Conservation (phyloP, 2,329 filamentous ascomycete genomes). For the Microdochium nivale region DNA sequence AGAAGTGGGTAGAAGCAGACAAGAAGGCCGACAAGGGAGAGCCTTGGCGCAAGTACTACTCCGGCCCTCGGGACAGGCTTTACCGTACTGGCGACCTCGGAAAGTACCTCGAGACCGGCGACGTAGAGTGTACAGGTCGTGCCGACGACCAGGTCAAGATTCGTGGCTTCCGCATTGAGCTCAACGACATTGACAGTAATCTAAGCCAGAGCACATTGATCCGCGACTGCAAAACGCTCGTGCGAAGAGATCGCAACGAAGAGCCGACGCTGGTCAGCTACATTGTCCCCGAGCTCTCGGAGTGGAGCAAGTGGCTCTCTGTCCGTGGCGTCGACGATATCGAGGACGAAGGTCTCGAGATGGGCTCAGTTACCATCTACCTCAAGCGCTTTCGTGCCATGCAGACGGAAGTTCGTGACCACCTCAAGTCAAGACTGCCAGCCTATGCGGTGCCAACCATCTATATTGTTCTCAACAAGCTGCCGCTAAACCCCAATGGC, state of each 20-base stretch:
- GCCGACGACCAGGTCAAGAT: constrained; percentile 92
- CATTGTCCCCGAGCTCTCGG: constrained; percentile 70
- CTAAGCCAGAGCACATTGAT: constrained; percentile 67
- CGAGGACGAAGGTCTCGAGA: constrained; percentile 40
- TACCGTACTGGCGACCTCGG: constrained; percentile 88
- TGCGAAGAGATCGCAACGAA: constrained; percentile 76
- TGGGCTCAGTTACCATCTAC: constrained; percentile 32
- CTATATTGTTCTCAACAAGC: constrained; percentile 61
- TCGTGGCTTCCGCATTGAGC: constrained; percentile 88
- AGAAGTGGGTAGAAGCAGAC: constrained; percentile 60
- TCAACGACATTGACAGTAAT: constrained; percentile 85
- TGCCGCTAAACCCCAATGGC: constrained; percentile 78
- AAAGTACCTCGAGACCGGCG: constrained; percentile 58
- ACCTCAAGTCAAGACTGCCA: constrained; percentile 64
- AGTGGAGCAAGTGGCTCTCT: constrained; percentile 64
- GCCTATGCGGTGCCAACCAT: constrained; percentile 68
- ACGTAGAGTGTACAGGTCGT: constrained; percentile 70
- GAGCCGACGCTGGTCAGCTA: constrained; percentile 85
- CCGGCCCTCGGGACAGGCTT: constrained; percentile 74
- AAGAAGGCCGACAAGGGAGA: constrained; percentile 47
- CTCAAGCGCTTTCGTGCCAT: constrained; percentile 35
- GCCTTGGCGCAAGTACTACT: constrained; percentile 70
- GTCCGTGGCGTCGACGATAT: constrained; percentile 43
- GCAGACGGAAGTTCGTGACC: constrained; percentile 46
- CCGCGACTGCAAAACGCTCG: constrained; percentile 76